Evolutionary conservation across 2,329 filamentous ascomycete species (phyloP), one percentile per base, ranked within the genome.

Genomic region (Fusarium compactum): DNA sequence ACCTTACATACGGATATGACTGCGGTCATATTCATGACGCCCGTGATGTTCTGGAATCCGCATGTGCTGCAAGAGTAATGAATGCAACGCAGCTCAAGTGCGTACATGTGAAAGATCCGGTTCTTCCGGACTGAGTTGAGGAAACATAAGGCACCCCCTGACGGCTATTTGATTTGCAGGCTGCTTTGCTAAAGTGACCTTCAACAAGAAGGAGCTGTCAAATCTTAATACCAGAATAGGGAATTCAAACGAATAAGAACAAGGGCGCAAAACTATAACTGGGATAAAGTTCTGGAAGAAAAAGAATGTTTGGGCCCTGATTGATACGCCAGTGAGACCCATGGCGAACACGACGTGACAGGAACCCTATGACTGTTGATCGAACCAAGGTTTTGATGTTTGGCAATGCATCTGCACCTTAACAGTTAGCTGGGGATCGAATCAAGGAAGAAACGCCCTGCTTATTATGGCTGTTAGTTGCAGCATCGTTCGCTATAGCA

Each of bases 231-330:
- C 54, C 61, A 57, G 29, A 32, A 29, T 29, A 64, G 44, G 25
- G 27, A 57, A 47, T 15, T 30, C 29, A 16, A 20, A 41, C 61
- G 50, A 58, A 24, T 64, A 58, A 47, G 38, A 29, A 47, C 50
- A 58, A 60, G 61, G 63, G 22, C 6, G 5, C 30, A 8, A 62
- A 32, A 67, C 32, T 55, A 55, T 46, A 46, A 20, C 25, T 25
- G 40, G 63, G 44, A 55, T 54, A 66, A 66, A 30, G 62, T 70
- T 70, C 68, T 70, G 64, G 68, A 70, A 70, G 59, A 44, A 71
- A 65, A 71, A 58, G 52, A 60, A 71, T 56, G 29, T 46, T 48
- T 16, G 41, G 40, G 50, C 53, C 68, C 67, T 58, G 51, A 54
- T 43, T n/a, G 56, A 60, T 38, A 47, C 32, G 40, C 32, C 16